Evolutionary conservation across 306 rosid species (phyloP).

Genomic region (Dryas octopetala): DNA sequence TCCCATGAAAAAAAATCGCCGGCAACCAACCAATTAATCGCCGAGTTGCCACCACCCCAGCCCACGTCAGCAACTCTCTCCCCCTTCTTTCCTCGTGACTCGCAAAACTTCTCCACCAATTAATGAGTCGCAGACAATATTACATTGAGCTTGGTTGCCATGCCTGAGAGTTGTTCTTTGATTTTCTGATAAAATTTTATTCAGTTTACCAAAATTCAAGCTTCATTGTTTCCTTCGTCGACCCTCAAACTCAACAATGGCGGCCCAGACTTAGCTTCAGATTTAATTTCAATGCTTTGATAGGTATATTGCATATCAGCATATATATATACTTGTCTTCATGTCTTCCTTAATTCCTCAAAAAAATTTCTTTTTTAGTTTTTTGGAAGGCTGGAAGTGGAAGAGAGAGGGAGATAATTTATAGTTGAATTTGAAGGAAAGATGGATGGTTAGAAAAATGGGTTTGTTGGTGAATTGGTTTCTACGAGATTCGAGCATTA

Average conservation of each 20-base stretch:
- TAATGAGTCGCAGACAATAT: no score
- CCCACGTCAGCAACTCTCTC: background rate
- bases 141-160: no score
- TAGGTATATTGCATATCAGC: background rate
- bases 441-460: no score
- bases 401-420: background rate
- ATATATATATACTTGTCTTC: background rate
- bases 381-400: background rate
- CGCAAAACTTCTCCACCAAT: no score
- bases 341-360: background rate
- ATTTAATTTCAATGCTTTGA: background rate
- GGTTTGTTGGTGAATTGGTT: no score
- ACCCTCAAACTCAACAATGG: no score
- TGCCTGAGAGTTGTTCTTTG: background rate
- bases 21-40: slow-evolving; percentile 10
- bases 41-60: background rate
- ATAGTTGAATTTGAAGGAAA: no score
- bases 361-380: background rate
- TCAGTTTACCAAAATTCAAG: background rate
- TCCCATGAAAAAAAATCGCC: slow-evolving; percentile 13
- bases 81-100: background rate
- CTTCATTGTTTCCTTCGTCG: background rate
- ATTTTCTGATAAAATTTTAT: background rate
- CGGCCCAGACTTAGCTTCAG: no score
- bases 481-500: background rate